phyloP scores from a whole-genome alignment of 495 filamentous ascomycete species.

The Aspergillus coremiiformis region DNA sequence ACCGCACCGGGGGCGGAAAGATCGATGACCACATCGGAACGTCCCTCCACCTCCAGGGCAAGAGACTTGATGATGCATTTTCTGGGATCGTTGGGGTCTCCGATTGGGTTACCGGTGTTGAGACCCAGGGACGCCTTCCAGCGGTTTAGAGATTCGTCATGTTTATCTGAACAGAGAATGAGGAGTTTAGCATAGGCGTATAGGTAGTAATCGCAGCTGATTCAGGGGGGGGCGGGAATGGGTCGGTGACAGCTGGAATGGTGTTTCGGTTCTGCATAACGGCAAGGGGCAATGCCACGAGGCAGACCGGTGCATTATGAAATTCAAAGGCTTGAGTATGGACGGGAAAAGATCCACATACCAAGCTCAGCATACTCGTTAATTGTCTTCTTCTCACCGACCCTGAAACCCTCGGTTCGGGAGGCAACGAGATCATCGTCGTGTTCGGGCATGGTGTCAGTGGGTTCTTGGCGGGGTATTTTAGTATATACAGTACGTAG shows the following conservation, averaged over 20 bases:
- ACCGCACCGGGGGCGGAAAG: slow-evolving; percentile 58
- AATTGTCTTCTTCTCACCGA: slow-evolving; percentile 95
- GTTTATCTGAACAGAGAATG: slow-evolving; percentile 36
- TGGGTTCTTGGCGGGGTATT: slow-evolving; percentile 7
- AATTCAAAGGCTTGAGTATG: not conserved
- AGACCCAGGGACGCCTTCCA: slow-evolving; percentile 96
- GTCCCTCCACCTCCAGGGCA: slow-evolving; percentile 71
- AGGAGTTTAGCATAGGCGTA: slow-evolving; percentile 5
- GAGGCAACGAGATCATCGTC: slow-evolving; percentile 84
- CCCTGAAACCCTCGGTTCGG: slow-evolving; percentile 90
- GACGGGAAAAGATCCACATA: slow-evolving; percentile 40
- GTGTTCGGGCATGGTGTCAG: slow-evolving; percentile 58
- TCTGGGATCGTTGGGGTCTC: slow-evolving; percentile 66
- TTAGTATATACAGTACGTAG: not conserved
- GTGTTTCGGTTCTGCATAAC: not conserved
- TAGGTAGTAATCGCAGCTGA: not conserved
- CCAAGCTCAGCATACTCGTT: slow-evolving; percentile 88
- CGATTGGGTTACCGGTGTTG: slow-evolving; percentile 53
- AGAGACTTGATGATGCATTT: slow-evolving; percentile 87
- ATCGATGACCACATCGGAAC: slow-evolving; percentile 77
- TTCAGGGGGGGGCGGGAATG: too few relatives aligned
- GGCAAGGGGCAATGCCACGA: not conserved
- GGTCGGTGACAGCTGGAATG: not conserved
- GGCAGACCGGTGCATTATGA: not conserved
- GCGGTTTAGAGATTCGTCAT: slow-evolving; percentile 88